Conservation (phyloP, 139 green algal species). For the Chlorella ohadii region DNA sequence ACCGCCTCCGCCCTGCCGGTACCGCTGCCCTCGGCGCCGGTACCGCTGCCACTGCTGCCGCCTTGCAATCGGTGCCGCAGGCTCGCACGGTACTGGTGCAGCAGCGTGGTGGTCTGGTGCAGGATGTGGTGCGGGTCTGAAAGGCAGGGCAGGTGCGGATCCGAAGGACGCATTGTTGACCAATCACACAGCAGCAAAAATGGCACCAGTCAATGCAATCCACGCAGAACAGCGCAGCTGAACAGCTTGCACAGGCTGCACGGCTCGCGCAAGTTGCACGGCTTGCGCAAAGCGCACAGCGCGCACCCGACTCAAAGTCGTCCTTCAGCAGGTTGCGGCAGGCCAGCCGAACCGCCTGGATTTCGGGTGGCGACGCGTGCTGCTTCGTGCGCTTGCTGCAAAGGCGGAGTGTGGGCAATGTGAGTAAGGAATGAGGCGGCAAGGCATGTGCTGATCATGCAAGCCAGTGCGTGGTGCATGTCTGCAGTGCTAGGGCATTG, state of each 20-base stretch:
- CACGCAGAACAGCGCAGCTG: too few relatives aligned
- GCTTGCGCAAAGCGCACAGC: too few relatives aligned
- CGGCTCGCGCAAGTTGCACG: too few relatives aligned
- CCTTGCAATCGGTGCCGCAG: background rate
- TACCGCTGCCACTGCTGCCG: background rate
- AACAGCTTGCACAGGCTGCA: too few relatives aligned
- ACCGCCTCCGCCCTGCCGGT: background rate
- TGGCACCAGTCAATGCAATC: too few relatives aligned
- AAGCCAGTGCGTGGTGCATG: too few relatives aligned
- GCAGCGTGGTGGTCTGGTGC: background rate
- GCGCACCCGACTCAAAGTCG: too few relatives aligned
- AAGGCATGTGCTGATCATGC: too few relatives aligned
- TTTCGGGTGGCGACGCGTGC: conserved; percentile 26
- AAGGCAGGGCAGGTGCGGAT: background rate
- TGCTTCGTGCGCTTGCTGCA: conserved; percentile 35
- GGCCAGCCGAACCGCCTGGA: conserved; percentile 2
- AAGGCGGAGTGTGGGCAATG: background rate
- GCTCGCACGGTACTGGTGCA: conserved; percentile 16
- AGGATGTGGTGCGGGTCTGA: background rate
- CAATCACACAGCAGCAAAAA: too few relatives aligned
- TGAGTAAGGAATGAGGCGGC: background rate
- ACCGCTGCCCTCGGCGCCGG: too few relatives aligned
- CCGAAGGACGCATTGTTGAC: too few relatives aligned
- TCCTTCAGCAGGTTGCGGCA: conserved; percentile 10
- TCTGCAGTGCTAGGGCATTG: too few relatives aligned